A percentile compares a stretch with the other conserved stretches of the same genome.
These are phyloP conservation scores for Populus hybrid DNA, from an alignment of 441 rosid genomes.

Conservation along the genomic window DNA sequence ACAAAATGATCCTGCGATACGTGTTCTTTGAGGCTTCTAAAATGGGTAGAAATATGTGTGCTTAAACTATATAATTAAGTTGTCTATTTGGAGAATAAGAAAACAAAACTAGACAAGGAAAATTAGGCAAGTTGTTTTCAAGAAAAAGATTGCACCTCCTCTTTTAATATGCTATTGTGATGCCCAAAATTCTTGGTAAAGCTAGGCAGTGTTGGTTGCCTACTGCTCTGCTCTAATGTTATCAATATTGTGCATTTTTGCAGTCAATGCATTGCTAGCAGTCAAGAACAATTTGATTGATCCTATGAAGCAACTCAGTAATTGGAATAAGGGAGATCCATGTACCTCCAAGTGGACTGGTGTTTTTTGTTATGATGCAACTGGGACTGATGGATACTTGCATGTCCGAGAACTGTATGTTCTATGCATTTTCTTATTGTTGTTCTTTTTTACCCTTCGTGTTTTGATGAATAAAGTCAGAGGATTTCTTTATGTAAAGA, in stretches of 20 bases:
- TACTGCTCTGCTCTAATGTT: neutral
- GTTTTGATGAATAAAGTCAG: neutral
- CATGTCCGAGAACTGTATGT: constrained; percentile 76
- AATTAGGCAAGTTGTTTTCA: neutral
- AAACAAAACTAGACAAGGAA: neutral
- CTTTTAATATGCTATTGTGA: neutral
- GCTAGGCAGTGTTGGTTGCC: neutral
- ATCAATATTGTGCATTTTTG: constrained; percentile 28
- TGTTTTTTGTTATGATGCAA: constrained; percentile 45
- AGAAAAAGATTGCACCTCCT: neutral
- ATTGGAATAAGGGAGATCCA: constrained; percentile 83
- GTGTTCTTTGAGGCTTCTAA: neutral
- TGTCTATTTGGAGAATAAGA: neutral
- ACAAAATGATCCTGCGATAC: neutral
- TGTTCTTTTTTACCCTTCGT: constrained; percentile 4
- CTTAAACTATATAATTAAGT: neutral
- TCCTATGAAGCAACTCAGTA: constrained; percentile 48
- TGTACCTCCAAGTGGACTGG: constrained; percentile 84
- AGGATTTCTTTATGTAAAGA: neutral
- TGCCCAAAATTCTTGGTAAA: neutral
- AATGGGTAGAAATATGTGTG: neutral
- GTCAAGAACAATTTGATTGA: constrained; percentile 51
- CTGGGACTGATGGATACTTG: constrained; percentile 44
- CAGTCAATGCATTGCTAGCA: constrained; percentile 61
- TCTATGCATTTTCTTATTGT: constrained; percentile 9